These are phyloP conservation scores for Mycena citricolor DNA, from an alignment of 1,284 basidiomycete species.

Conservation along the genomic window DNA sequence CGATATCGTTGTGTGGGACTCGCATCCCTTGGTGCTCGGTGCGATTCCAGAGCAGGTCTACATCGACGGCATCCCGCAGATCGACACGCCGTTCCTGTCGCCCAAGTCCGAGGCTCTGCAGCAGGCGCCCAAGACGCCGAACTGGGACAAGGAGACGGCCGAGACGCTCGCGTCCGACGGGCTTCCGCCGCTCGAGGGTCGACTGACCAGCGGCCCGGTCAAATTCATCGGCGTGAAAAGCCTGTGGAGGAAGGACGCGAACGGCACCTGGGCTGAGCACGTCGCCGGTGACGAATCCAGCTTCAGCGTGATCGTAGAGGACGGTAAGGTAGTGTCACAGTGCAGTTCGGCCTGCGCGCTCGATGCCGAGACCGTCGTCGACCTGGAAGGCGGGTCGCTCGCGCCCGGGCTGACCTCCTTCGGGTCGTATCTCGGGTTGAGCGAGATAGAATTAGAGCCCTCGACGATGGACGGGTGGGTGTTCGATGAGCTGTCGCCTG, in stretches of 20 bases:
- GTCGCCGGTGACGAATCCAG: too few species aligned
- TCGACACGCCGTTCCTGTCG: too few species aligned
- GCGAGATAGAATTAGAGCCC: slow-evolving; percentile 60
- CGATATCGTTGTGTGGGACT: slow-evolving; percentile 68
- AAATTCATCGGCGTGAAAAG: not conserved
- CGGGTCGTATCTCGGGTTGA: slow-evolving; percentile 58
- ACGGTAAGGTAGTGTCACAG: too few species aligned
- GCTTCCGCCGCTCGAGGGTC: slow-evolving; percentile 27
- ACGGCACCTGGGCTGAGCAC: too few species aligned
- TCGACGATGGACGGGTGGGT: slow-evolving; percentile 68
- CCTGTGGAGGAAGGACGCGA: too few species aligned
- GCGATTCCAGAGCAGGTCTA: slow-evolving; percentile 71
- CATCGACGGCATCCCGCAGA: slow-evolving; percentile 67
- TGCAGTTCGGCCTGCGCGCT: slow-evolving; percentile 2
- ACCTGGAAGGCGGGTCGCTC: slow-evolving; percentile 37
- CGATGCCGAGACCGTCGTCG: slow-evolving; percentile 27
- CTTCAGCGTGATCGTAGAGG: too few species aligned
- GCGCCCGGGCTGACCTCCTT: slow-evolving; percentile 56
- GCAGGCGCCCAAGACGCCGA: not conserved
- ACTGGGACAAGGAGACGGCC: slow-evolving; percentile 4
- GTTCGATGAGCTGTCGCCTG: slow-evolving; percentile 45
- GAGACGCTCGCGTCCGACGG: slow-evolving; percentile 24
- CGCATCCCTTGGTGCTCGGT: slow-evolving; percentile 78
- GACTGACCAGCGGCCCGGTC: not conserved
- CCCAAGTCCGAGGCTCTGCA: not conserved